Evolutionary conservation across 2,329 filamentous ascomycete genomes (phyloP).

Genomic region (Ophiostoma ips): DNA sequence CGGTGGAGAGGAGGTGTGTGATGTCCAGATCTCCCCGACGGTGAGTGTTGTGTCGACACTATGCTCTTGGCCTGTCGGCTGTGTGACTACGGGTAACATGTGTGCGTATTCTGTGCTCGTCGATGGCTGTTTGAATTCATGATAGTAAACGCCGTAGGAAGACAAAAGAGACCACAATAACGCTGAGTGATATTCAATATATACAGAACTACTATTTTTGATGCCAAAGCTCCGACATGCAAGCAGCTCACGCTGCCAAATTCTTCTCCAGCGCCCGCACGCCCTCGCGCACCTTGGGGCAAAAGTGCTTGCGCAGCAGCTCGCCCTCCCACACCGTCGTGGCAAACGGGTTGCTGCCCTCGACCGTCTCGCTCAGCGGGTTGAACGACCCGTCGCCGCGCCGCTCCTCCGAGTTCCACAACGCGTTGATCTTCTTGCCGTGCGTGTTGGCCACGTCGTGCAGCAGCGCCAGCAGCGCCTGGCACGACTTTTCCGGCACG

Average conservation of each 20-base stretch:
- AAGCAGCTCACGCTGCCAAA: constrained; percentile 21
- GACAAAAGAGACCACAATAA: too few relatives aligned
- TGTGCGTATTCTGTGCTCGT: too few relatives aligned
- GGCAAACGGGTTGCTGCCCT: constrained; percentile 81
- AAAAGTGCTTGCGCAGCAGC: constrained; percentile 70
- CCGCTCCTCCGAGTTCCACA: constrained; percentile 92
- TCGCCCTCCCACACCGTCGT: constrained; percentile 91
- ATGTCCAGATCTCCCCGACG: too few relatives aligned
- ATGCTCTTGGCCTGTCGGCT: too few relatives aligned
- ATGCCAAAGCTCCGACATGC: too few relatives aligned
- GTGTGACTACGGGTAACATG: too few relatives aligned
- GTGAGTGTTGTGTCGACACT: too few relatives aligned
- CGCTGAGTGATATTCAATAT: too few relatives aligned
- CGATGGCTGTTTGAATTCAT: too few relatives aligned
- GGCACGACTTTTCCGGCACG: constrained; percentile 75
- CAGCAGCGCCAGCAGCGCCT: constrained; percentile 66
- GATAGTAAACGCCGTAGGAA: too few relatives aligned
- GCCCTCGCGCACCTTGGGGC: constrained; percentile 70
- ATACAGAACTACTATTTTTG: too few relatives aligned
- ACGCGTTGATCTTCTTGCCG: constrained; percentile 62
- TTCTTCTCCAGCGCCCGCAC: constrained; percentile 55
- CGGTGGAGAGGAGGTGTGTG: too few relatives aligned
- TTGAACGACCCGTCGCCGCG: constrained; percentile 83
- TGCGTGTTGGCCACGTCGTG: constrained; percentile 69
- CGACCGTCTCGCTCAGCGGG: constrained; percentile 56